Base-by-base conservation (phyloP, 345 rosid genomes). In the Leavenworthia alabamica region DNA sequence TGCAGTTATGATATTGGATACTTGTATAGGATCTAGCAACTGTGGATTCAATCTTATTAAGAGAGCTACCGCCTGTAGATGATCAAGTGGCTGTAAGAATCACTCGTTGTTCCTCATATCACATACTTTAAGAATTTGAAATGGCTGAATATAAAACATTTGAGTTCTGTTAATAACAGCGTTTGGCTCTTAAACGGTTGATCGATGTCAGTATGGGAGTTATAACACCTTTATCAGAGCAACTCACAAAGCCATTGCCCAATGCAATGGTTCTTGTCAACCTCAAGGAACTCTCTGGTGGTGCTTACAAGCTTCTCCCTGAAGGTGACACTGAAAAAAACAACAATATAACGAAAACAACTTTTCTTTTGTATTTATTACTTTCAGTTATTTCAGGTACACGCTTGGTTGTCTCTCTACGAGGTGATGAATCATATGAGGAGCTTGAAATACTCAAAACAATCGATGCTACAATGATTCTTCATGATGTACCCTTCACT, bases 241-340 rank as follows among this genome's bases (percentile, higher is more conserved):
- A 93, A 74, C 83, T 93, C 37, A 93, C 89, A 46, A 93, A 89
- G 70, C 97, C 99, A 27, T 73, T 93, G 64, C 96, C 99, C 47
- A 79, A 89, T 68, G 97, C 99, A 53, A 79, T 93, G 84, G 91
- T 72, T 77, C 85, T 93, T 60, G 96, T 89, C 64, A 89, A 83
- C 73, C 91, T 87, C 35, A 89, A 86, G 77, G 99, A 93, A 71
- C 68, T 89, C 66, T 72, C 90, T 64, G 82, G 86, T 24, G 89
- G 97, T 37, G 99, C 91, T 76, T 75, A 80, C 84, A 93, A 85
- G 81, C 97, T 93, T 76, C 78, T 93, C 80, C 97, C 97, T 26
- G 90, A 85, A 87, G 99, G 99, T 93, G 59, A 47, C 65, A 32
- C 46, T 40, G 29, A 4, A 31, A 53, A 37, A 45, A 44, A 17